Conservation (phyloP, 176 grass and related monocot genomes). For the Areca catechu region DNA sequence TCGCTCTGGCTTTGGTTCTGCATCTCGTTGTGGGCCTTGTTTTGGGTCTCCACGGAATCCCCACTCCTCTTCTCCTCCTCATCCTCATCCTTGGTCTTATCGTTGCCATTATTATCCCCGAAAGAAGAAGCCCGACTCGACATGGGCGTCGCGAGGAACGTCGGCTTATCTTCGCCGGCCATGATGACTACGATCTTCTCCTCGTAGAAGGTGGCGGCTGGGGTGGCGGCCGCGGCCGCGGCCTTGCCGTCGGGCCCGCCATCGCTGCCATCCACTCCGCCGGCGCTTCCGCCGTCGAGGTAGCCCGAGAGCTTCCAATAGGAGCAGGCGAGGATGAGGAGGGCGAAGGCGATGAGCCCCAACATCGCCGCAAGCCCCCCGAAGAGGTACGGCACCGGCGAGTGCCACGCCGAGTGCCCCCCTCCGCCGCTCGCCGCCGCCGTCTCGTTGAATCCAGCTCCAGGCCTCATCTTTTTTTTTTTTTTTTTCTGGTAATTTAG, state of each 20-base stretch:
- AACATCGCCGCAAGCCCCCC: conserved; percentile 87
- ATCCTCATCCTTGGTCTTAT: conserved; percentile 15
- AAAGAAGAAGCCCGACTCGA: conserved; percentile 77
- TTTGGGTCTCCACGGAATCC: conserved; percentile 21
- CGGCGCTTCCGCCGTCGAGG: conserved; percentile 36
- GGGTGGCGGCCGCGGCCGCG: conserved; percentile 11
- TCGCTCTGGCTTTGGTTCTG: background rate
- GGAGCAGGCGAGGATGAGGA: conserved; percentile 90
- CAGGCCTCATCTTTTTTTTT: conserved; percentile 75
- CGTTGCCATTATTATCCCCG: conserved; percentile 28
- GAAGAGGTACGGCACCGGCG: conserved; percentile 92
- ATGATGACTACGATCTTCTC: conserved; percentile 96
- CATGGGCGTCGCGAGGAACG: conserved; percentile 78
- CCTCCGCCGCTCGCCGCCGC: conserved; percentile 20
- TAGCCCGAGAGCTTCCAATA: conserved; percentile 90
- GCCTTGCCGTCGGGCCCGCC: conserved; percentile 24
- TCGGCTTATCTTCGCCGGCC: conserved; percentile 87
- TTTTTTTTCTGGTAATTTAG: conserved; percentile 9
- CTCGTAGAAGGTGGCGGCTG: conserved; percentile 40
- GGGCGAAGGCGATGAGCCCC: conserved; percentile 79
- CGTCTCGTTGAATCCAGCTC: conserved; percentile 52
- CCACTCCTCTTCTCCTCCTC: conserved; percentile 24
- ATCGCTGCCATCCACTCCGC: conserved; percentile 8
- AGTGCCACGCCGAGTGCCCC: conserved; percentile 75
- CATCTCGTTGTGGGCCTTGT: conserved; percentile 18